Conservation (phyloP, 1,284 basidiomycete species). For the Apiotrichum gracile region DNA sequence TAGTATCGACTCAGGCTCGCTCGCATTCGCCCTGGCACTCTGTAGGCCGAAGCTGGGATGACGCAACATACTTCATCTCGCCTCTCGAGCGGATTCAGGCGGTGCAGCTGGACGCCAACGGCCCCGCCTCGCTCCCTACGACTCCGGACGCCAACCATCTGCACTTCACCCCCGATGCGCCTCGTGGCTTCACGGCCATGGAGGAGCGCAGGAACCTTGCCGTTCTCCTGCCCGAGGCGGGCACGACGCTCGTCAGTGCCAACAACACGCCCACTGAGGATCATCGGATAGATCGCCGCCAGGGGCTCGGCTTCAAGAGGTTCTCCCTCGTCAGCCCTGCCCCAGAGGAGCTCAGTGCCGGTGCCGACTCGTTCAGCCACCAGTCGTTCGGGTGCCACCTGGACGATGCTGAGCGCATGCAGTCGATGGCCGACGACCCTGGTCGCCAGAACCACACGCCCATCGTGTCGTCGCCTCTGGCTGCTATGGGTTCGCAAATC, state of each 20-base stretch:
- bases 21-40: not conserved
- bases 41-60: not conserved
- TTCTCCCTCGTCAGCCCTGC: no score
- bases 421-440: not conserved
- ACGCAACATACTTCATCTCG: not conserved
- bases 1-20: no score
- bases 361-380: slow-evolving; percentile 1
- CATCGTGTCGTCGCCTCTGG: not conserved
- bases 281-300: no score
- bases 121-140: not conserved
- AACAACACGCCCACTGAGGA: not conserved
- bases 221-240: not conserved
- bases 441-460: not conserved
- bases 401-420: not conserved
- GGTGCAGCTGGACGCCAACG: not conserved
- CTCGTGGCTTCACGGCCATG: not conserved
- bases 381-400: slow-evolving; percentile 2
- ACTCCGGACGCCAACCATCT: not conserved
- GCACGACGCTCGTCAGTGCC: not conserved
- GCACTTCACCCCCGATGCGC: no score
- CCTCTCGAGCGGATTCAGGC: not conserved
- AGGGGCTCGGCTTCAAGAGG: no score
- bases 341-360: not conserved
- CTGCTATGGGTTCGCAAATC: not conserved
- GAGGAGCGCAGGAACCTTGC: not conserved